Conservation (phyloP, 768 basidiomycete genomes). For the Suillus subluteus region DNA sequence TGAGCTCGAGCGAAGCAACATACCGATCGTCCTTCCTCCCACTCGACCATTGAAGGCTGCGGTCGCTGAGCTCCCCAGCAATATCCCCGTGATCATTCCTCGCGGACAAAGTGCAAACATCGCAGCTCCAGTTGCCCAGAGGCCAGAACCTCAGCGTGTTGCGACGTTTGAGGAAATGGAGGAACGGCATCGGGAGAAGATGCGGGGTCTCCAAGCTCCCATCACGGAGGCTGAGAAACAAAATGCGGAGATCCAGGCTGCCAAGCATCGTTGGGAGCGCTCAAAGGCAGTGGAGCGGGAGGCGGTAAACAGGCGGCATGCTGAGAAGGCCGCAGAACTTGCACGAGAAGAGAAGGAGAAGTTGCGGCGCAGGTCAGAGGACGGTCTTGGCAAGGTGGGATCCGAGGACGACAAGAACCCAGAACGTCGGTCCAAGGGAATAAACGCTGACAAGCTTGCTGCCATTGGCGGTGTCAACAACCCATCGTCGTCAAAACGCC, state of each 20-base stretch:
- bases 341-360: slow-evolving; percentile 52
- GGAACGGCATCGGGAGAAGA: slow-evolving; percentile 83
- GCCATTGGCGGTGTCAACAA: slow-evolving; percentile 32
- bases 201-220: slow-evolving; percentile 81
- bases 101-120: slow-evolving; percentile 39
- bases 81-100: slow-evolving; percentile 49
- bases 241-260: slow-evolving; percentile 73
- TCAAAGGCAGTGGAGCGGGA: slow-evolving; percentile 75
- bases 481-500: slow-evolving; percentile 56
- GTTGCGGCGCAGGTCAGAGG: slow-evolving; percentile 42
- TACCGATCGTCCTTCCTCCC: slow-evolving; percentile 37
- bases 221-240: slow-evolving; percentile 82
- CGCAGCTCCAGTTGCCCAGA: slow-evolving; percentile 49
- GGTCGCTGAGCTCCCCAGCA: slow-evolving; percentile 33
- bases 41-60: slow-evolving; percentile 37
- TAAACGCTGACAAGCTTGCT: slow-evolving; percentile 67
- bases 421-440: slow-evolving; percentile 43
- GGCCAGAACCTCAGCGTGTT: slow-evolving; percentile 53
- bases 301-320: slow-evolving; percentile 71
- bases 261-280: slow-evolving; percentile 81
- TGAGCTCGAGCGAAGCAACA: slow-evolving; percentile 27
- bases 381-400: slow-evolving; percentile 39
- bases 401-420: slow-evolving; percentile 37
- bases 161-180: slow-evolving; percentile 87
- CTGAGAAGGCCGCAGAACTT: slow-evolving; percentile 61